Evolutionary conservation across 257 asterid species (phyloP), one percentile per base, ranked within the genome.

Genomic region (Solanum raphanifolium): DNA sequence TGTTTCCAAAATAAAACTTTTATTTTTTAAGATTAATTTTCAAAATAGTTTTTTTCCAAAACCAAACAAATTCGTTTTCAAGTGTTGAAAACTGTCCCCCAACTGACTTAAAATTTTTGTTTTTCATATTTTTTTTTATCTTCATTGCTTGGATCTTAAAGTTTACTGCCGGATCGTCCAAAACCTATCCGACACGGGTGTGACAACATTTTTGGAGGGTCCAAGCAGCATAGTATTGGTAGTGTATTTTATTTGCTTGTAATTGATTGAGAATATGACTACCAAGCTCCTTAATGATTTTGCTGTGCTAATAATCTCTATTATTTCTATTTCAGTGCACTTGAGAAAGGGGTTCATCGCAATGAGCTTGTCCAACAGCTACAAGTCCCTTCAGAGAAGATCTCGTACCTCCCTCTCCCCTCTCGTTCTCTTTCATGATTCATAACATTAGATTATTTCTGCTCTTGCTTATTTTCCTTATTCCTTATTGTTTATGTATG

Each of bases 341-440:
- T 87, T 38, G 96, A 90, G 39, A 90, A 87, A 46, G 99, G 99
- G 82, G 92, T 93, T 46, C 97, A 94, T 88, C 93, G 94, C 46
- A 79, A 87, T 87, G 96, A 94, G 84, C 91, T 95, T 87, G 92
- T 88, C 32, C 90, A 89, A 69, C 91, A 91, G 48, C 94, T 95
- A 68, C 93, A 91, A 39, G 9, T 94, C 73, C 94, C 98, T 25
- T 88, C 90, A 41, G 90, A 86, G 9, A 92, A 91, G 90, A 92
- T 94, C 83, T 68, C 79, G 99, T 95, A 90, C 29, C 84, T 86
- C 93, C 79, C 90, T 76, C 90, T 18, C 41, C 38, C 18, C 38
- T 86, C 55, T 62, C 38, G 68, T 18, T 43, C 69, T 25, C 48
- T 78, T 21, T 32, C 55, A 60, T 71, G 46, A 84, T 43, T 60